Conservation (phyloP, 148 eudicot genomes). For the Rhododendron kiyosumense region DNA sequence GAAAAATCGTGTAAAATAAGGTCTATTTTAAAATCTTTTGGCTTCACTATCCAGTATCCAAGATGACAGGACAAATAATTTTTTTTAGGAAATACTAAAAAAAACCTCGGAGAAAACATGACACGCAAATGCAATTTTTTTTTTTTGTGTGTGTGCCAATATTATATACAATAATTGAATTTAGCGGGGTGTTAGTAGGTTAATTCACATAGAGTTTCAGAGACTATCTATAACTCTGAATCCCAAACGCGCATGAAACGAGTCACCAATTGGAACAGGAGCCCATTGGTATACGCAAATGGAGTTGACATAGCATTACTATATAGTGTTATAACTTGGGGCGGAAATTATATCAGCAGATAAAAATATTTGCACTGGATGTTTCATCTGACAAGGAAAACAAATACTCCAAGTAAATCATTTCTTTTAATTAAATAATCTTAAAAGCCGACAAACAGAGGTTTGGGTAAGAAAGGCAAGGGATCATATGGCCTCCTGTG, state of each 20-base stretch:
- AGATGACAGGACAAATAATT: background rate
- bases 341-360: background rate
- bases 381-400: background rate
- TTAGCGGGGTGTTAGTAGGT: too few species aligned
- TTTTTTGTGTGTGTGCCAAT: too few species aligned
- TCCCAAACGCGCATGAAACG: too few species aligned
- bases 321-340: background rate
- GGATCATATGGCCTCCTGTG: slow-evolving; percentile 13
- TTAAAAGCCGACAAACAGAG: slow-evolving; percentile 14
- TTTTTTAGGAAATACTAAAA: background rate
- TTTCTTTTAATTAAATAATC: background rate
- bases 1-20: background rate
- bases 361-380: background rate
- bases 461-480: slow-evolving; percentile 13
- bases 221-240: too few species aligned
- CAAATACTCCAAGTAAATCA: background rate
- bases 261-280: too few species aligned
- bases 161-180: too few species aligned
- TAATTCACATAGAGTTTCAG: too few species aligned
- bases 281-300: background rate
- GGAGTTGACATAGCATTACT: background rate
- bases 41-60: background rate
- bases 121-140: too few species aligned
- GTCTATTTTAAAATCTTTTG: background rate
- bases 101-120: background rate